Conservation (phyloP, 2,329 filamentous ascomycete species). For the Nothophaeocryptopus gaeumannii region DNA sequence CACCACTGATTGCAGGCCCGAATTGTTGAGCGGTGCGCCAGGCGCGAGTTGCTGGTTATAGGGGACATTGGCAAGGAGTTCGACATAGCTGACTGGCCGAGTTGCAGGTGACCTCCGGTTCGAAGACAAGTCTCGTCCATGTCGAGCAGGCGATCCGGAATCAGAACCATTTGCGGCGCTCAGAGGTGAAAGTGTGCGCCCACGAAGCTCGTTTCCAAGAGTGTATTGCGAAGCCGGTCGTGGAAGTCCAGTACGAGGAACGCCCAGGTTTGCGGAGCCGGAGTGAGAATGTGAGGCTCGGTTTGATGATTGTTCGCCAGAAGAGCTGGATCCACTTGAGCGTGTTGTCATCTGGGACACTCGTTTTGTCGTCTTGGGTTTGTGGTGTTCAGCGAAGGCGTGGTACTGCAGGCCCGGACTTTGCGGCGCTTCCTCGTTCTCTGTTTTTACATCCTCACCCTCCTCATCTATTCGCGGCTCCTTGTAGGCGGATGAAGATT, state of each 20-base stretch:
- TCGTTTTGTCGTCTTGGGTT: constrained; percentile 27
- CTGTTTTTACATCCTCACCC: constrained; percentile 13
- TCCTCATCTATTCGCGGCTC: constrained; percentile 30
- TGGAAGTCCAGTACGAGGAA: constrained; percentile 44
- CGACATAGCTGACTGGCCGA: constrained; percentile 59
- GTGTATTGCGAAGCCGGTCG: constrained; percentile 76
- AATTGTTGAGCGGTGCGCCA: constrained; percentile 69
- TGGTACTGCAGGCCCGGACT: constrained; percentile 51
- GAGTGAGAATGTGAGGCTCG: constrained; percentile 25
- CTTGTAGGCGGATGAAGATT: constrained; percentile 19
- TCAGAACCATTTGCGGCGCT: constrained; percentile 41
- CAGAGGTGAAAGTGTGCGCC: constrained; percentile 56
- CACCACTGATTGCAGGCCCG: constrained; percentile 71
- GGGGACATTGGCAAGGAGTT: constrained; percentile 61
- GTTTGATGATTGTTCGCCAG: constrained; percentile 17
- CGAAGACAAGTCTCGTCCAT: constrained; percentile 50
- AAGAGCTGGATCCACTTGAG: constrained; percentile 32
- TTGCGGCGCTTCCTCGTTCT: constrained; percentile 33
- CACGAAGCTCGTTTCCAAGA: constrained; percentile 66
- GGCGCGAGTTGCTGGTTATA: constrained; percentile 77
- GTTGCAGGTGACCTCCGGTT: constrained; percentile 57
- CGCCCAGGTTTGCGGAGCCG: constrained; percentile 27
- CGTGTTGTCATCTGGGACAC: constrained; percentile 32
- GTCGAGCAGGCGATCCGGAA: constrained; percentile 40
- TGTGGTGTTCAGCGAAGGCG: constrained; percentile 40